A percentile compares a stretch with the other conserved stretches of the same genome.
Evolutionary conservation across 495 filamentous ascomycete species (phyloP).

Genomic region (Copromyces sp.): DNA sequence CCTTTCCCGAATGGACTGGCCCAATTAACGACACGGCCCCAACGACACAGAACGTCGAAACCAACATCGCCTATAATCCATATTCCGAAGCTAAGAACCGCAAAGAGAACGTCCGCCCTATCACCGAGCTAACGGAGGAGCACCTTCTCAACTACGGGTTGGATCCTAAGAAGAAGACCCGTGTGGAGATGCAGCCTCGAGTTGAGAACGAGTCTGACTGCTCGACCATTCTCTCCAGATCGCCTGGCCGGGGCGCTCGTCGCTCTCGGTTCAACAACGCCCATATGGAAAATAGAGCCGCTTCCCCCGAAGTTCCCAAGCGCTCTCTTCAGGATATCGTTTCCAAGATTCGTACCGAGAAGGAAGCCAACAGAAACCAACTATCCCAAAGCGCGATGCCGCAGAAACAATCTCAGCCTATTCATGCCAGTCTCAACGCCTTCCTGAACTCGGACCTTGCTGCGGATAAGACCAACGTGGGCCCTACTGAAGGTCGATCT

Average conservation of each 20-base stretch:
- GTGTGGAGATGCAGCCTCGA: conserved; percentile 34
- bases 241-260: conserved; percentile 10
- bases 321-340: conserved; percentile 23
- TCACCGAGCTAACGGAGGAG: conserved; percentile 11
- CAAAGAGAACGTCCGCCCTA: conserved; percentile 33
- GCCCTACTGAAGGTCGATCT: conserved; percentile 30
- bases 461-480: conserved; percentile 16
- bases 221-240: conserved; percentile 28
- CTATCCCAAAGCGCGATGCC: conserved; percentile 9
- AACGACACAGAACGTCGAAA: conserved; percentile 15
- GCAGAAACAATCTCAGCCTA: conserved; percentile 9
- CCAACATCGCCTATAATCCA: conserved; percentile 8
- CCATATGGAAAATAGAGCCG: conserved; percentile 1
- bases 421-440: background rate
- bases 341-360: conserved; percentile 22
- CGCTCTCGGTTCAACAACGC: conserved; percentile 18
- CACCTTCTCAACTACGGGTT: conserved; percentile 18
- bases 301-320: conserved; percentile 14
- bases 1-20: conserved; percentile 50
- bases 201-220: conserved; percentile 36
- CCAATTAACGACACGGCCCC: conserved; percentile 11
- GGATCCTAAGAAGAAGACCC: conserved; percentile 20
- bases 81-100: conserved; percentile 8
- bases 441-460: conserved; percentile 1
- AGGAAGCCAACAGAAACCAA: conserved; percentile 9